These are phyloP conservation scores for Bolboschoenus planiculmis DNA, from an alignment of 176 grass and related monocot species.

Conservation along the genomic window DNA sequence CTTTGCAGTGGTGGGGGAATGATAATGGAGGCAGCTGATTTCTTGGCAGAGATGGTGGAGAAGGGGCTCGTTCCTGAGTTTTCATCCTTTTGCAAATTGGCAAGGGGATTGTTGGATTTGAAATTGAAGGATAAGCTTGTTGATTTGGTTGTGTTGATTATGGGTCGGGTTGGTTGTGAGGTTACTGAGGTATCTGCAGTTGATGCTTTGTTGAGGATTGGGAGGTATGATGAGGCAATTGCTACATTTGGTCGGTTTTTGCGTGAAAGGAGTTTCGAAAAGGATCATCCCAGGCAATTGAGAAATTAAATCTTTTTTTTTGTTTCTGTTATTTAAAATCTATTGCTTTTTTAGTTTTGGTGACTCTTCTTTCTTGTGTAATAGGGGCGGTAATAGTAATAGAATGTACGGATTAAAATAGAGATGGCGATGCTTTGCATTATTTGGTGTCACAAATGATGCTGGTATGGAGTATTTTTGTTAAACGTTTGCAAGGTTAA, in stretches of 20 bases:
- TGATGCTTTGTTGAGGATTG: conserved; percentile 58
- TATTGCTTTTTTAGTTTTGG: background rate
- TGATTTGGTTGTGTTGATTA: conserved; percentile 46
- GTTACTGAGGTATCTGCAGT: conserved; percentile 57
- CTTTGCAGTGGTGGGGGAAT: too few species aligned
- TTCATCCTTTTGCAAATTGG: conserved; percentile 60
- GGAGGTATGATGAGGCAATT: conserved; percentile 72
- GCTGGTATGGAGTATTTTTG: too few species aligned
- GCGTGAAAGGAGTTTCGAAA: conserved; percentile 31
- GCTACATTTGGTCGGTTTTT: conserved; percentile 49
- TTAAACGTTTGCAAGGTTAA: too few species aligned
- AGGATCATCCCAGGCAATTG: background rate
- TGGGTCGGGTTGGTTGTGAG: conserved; percentile 41
- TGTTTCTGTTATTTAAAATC: background rate
- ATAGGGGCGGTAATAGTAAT: background rate
- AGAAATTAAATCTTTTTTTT: background rate
- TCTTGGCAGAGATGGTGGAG: too few species aligned
- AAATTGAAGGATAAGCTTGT: conserved; percentile 63
- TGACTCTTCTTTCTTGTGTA: background rate
- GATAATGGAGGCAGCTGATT: too few species aligned
- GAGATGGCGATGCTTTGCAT: background rate
- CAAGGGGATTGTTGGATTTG: conserved; percentile 62
- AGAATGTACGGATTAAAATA: background rate
- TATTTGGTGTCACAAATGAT: too few species aligned
- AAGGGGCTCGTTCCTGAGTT: too few species aligned